Conservation (phyloP, 2,329 filamentous ascomycete genomes). For the Torrubiella hemipterigena region DNA sequence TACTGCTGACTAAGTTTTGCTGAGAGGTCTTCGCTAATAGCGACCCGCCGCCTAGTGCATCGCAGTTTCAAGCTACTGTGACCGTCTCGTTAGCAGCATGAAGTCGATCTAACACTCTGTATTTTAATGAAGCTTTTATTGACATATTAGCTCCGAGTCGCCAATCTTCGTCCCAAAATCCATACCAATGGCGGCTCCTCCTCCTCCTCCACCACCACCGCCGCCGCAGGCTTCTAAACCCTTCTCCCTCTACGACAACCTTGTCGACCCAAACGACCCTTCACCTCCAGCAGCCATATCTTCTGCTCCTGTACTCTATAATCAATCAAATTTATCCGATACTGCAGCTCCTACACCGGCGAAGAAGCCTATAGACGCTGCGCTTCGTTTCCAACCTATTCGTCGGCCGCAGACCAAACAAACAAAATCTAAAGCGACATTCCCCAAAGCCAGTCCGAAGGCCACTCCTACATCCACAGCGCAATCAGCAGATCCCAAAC, state of each 20-base stretch:
- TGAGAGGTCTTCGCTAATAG: no score
- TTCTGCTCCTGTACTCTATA: constrained; percentile 62
- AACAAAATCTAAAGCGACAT: constrained; percentile 46
- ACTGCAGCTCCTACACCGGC: constrained; percentile 28
- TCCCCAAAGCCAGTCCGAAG: constrained; percentile 32
- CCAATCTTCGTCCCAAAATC: neutral
- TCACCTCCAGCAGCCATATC: constrained; percentile 54
- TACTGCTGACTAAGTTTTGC: no score
- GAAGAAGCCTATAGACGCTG: constrained; percentile 49
- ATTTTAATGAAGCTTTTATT: no score
- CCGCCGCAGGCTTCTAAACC: constrained; percentile 31
- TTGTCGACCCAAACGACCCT: constrained; percentile 51
- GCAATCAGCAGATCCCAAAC: constrained; percentile 12
- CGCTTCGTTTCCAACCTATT: constrained; percentile 78
- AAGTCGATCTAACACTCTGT: no score
- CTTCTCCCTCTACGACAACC: constrained; percentile 73
- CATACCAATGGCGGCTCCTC: neutral
- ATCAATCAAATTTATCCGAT: constrained; percentile 35
- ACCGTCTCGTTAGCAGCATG: no score
- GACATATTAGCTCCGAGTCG: neutral
- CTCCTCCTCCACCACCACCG: constrained; percentile 16
- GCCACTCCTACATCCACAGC: constrained; percentile 15
- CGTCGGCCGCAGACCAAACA: constrained; percentile 57
- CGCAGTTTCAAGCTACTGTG: no score
- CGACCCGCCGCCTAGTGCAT: no score